Evolutionary conservation across 2,329 filamentous ascomycete species (phyloP), one percentile per base, ranked within the genome.

Genomic region (Scedosporium dehoogii): DNA sequence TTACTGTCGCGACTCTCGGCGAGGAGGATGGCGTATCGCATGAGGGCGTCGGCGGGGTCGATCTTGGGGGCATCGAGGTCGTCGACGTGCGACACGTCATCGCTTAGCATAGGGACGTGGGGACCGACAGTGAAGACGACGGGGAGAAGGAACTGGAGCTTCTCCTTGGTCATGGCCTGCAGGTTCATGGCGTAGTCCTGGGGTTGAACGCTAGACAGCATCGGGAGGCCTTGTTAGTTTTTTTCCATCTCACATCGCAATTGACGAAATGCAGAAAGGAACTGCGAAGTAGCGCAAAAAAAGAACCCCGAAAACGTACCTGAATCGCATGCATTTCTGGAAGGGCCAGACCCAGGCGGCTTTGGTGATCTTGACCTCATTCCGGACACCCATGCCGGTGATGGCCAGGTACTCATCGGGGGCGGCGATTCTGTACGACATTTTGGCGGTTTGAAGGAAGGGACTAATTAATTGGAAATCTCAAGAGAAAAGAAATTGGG

Each of bases 81-180:
- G 9, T 58, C 38, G 16, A 46, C 10, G 16, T 57, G 6, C 16
- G 48, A 18, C 63, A 55, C 67, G 9, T 66, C 67, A 66, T 81
- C 81, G 58, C 81, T 81, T 29, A 82, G 77, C 48, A 77, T 74
- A 65, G 88, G 86, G 65, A 93, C 85, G 65, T 91, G 85, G 0
- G 91, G 91, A 14, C 91, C 91, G 64, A 94, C 88, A 44, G 91
- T 94, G 75, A 94, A 94, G 65, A 94, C 89, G 10, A 91, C 90
- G 2, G 90, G 91, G 0, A 94, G 82, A 4, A 86, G 81, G 72
- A 94, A 92, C 66, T 92, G 89, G 3, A 94, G 81, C 73, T 96
- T 96, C 76, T 96, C 91, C 68, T 87, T 85, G 18, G 91, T 96
- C 91, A 96, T 96, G 63, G 91, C 91, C 71, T 92, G 89, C 1